phyloP scores from a whole-genome alignment of 106 monocot genomes.

The Acorus calamus region DNA sequence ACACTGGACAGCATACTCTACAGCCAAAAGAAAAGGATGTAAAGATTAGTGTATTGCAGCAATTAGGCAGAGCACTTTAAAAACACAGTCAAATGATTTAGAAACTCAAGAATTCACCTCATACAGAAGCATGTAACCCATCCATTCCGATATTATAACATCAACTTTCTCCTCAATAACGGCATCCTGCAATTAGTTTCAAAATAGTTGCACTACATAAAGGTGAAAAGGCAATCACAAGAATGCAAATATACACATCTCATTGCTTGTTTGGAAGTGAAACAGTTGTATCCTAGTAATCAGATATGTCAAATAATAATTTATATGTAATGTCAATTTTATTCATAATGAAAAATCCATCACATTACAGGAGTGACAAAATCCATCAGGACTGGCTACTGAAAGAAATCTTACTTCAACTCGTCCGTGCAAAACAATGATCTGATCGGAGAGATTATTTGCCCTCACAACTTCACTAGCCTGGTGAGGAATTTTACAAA shows the following conservation, averaged over 20 bases:
- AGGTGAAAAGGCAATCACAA: not conserved
- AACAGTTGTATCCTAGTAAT: not conserved
- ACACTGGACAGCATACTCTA: conserved; percentile 95
- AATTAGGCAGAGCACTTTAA: not conserved
- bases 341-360: too few species aligned
- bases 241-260: not conserved
- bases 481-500: conserved; percentile 21
- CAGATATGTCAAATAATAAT: too few species aligned
- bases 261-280: not conserved
- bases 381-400: not conserved
- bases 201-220: conserved; percentile 1
- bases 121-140: conserved; percentile 97
- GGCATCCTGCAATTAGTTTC: conserved; percentile 49
- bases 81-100: not conserved
- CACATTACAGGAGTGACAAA: too few species aligned
- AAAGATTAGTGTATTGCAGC: not conserved
- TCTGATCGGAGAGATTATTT: conserved; percentile 79
- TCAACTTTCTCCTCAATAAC: conserved; percentile 91
- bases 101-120: conserved; percentile 34
- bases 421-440: conserved; percentile 86
- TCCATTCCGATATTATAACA: conserved; percentile 99
- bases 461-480: conserved; percentile 87
- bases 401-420: conserved; percentile 54
- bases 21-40: conserved; percentile 2
- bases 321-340: too few species aligned